These are phyloP conservation scores for Cladosporium colombiae DNA, from an alignment of 2,329 filamentous ascomycete species.

Conservation along the genomic window DNA sequence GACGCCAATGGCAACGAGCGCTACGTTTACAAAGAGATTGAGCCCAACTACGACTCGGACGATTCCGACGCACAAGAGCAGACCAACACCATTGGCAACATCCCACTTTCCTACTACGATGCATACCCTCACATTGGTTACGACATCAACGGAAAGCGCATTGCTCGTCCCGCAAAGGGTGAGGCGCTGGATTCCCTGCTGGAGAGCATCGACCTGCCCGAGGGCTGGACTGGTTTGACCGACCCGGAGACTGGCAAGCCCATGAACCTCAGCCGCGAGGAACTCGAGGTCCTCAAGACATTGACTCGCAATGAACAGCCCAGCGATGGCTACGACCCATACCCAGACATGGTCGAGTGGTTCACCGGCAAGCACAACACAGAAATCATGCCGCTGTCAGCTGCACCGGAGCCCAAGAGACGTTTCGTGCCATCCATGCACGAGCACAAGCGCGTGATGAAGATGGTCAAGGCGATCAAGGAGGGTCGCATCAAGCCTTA, in stretches of 20 bases:
- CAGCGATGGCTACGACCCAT: constrained; percentile 87
- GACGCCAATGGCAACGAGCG: constrained; percentile 90
- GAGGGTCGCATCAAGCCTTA: constrained; percentile 94
- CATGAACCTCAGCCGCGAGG: constrained; percentile 80
- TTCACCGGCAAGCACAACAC: constrained; percentile 80
- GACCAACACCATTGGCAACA: constrained; percentile 91
- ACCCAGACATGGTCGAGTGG: constrained; percentile 90
- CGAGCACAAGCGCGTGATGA: constrained; percentile 94
- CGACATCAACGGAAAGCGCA: constrained; percentile 97
- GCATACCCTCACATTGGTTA: constrained; percentile 98
- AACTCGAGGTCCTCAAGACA: constrained; percentile 83
- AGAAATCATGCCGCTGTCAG: constrained; percentile 92
- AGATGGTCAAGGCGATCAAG: constrained; percentile 91
- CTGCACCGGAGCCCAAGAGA: constrained; percentile 92
- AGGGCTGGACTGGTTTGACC: constrained; percentile 95
- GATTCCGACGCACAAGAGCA: constrained; percentile 80
- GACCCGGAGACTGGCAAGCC: constrained; percentile 94
- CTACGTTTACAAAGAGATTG: constrained; percentile 91
- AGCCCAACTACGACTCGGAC: constrained; percentile 94
- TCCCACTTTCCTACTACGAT: constrained; percentile 93
- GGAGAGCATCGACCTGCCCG: constrained; percentile 93
- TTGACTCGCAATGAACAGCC: constrained; percentile 87
- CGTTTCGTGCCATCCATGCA: constrained; percentile 96
- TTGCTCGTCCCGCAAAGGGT: constrained; percentile 91
- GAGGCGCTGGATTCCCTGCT: constrained; percentile 90